Evolutionary conservation across 768 basidiomycete species (phyloP).

Genomic region (Leccinellum albellum): DNA sequence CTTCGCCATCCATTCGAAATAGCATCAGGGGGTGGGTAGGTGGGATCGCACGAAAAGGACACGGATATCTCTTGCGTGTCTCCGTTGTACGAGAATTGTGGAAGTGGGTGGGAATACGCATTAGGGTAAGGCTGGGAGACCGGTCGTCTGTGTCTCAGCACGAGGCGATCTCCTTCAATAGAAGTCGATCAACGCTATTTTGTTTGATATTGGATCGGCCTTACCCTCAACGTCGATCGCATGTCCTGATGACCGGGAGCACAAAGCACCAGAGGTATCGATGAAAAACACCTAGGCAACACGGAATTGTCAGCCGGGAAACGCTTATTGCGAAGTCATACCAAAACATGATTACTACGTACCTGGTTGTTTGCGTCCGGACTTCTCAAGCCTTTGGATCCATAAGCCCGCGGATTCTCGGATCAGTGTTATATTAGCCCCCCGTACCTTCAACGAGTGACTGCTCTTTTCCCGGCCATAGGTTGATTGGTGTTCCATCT

Average conservation of each 20-base stretch:
- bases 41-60: slow-evolving; percentile 59
- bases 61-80: slow-evolving; percentile 57
- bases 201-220: slow-evolving; percentile 4
- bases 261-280: slow-evolving; percentile 71
- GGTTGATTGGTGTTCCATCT: slow-evolving; percentile 45
- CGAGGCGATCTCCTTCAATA: slow-evolving; percentile 55
- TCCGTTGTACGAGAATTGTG: slow-evolving; percentile 58
- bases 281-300: slow-evolving; percentile 74
- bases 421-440: neutral
- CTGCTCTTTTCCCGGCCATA: slow-evolving; percentile 72
- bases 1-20: slow-evolving; percentile 50
- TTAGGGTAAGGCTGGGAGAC: slow-evolving; percentile 78
- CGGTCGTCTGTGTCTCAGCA: slow-evolving; percentile 74
- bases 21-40: slow-evolving; percentile 44
- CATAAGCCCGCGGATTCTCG: slow-evolving; percentile 11
- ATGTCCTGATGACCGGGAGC: slow-evolving; percentile 76
- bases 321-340: neutral
- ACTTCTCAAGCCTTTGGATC: slow-evolving; percentile 53
- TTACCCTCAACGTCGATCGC: slow-evolving; percentile 77
- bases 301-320: neutral
- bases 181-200: slow-evolving; percentile 5
- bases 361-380: slow-evolving; percentile 76
- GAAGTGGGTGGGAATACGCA: slow-evolving; percentile 69
- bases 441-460: slow-evolving; percentile 73
- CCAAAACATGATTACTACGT: neutral